Evolutionary conservation across 768 basidiomycete genomes (phyloP).

Genomic region (Dacryopinax primogenitus): DNA sequence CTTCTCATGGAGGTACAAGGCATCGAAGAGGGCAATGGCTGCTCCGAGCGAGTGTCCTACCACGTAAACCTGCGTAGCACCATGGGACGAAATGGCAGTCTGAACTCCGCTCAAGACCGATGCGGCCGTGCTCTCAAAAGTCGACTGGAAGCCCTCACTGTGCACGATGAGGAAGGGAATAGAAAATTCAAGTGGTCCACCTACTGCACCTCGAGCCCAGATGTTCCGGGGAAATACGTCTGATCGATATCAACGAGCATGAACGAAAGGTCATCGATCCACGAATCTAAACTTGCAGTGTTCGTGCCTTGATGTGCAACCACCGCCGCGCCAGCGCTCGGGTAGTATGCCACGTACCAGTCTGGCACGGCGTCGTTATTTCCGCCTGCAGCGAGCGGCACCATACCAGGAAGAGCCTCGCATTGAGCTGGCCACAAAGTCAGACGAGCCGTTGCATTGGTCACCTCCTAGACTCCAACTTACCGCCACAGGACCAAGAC

Average conservation of each 20-base stretch:
- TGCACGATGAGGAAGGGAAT: not conserved
- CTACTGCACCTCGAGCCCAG: not conserved
- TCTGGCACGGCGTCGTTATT: not conserved
- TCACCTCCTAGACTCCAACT: not conserved
- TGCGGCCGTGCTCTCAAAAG: not conserved
- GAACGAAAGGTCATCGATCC: not conserved
- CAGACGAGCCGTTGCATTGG: not conserved
- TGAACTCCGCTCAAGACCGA: not conserved
- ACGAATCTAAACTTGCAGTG: not conserved
- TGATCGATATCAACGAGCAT: not conserved
- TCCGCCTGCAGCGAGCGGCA: not conserved
- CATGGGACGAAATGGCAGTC: not conserved
- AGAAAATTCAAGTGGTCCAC: not conserved
- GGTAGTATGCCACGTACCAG: not conserved
- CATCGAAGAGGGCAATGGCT: not conserved
- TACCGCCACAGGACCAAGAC: not conserved
- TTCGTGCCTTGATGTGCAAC: constrained; percentile 6
- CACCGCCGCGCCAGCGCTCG: not conserved
- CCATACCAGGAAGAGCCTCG: not conserved
- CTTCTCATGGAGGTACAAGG: not conserved
- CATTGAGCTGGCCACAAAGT: not conserved
- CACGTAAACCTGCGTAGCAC: not conserved
- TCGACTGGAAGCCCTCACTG: constrained; percentile 7
- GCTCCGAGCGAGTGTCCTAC: constrained; percentile 7
- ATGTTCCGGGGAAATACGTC: constrained; percentile 2